Conservation (phyloP, 169 alveolate species). For the Plasmodium adleri region DNA sequence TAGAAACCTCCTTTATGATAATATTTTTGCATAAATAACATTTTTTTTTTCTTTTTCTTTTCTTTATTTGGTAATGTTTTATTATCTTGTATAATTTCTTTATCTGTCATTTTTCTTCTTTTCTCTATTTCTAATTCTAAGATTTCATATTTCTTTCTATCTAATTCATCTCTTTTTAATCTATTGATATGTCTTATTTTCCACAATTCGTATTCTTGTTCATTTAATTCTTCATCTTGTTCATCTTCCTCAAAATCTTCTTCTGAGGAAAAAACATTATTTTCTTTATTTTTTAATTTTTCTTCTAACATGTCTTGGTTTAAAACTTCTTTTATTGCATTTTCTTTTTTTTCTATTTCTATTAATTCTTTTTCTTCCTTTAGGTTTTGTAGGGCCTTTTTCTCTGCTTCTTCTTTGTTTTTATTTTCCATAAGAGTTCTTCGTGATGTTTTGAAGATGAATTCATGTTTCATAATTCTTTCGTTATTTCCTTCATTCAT, state of each 20-base stretch:
- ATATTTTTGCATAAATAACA: conserved; percentile 89
- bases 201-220: conserved; percentile 84
- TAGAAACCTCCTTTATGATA: conserved; percentile 91
- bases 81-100: conserved; percentile 58
- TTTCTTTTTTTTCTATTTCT: conserved; percentile 63
- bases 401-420: conserved; percentile 26
- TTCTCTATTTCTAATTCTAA: conserved; percentile 55
- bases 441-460: conserved; percentile 15
- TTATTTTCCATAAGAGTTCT: conserved; percentile 25
- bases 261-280: conserved; percentile 52
- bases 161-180: conserved; percentile 83
- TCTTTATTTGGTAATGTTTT: conserved; percentile 44
- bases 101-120: conserved; percentile 57
- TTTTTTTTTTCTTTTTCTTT: conserved; percentile 72
- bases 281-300: conserved; percentile 39
- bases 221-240: conserved; percentile 60
- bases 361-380: conserved; percentile 34
- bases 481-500: conserved; percentile 16
- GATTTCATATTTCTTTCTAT: conserved; percentile 77
- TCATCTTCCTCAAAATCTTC: conserved; percentile 75
- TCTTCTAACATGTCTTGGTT: conserved; percentile 44
- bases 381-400: not conserved
- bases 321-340: conserved; percentile 44
- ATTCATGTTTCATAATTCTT: conserved; percentile 42
- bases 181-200: conserved; percentile 85